Evolutionary conservation across 108 stramenopile genomes (phyloP), one percentile per base, ranked within the genome.

Genomic region (Skeletonema tropicum): DNA sequence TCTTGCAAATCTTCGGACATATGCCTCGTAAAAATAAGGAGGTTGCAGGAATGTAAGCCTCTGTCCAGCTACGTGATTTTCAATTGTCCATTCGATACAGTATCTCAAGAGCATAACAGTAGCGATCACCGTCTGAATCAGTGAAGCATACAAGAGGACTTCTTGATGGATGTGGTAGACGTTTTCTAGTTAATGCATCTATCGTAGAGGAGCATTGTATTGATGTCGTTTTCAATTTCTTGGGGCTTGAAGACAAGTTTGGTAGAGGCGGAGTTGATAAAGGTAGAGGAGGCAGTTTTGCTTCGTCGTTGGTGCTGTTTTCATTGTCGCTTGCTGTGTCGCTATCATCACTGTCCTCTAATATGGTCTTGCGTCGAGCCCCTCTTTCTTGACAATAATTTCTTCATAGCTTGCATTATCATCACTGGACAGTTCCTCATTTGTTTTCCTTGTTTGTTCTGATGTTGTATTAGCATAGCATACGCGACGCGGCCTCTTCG

Each of bases 1-100:
- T 94, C 93, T 23, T 87, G 12, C 58, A 94, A 58, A 42, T 92
- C 89, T 57, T 88, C 91, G 30, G 85, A 87, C 87, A 92, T 90
- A 49, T 77, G 79, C 0, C 0, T 88, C 74, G 12, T 90, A 85
- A 72, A 94, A 94, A 70, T 92, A 86, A 33, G 93, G 93, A 5
- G 93, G 93, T 66, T 94, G 91, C 26, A 90, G 66, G 60, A 91
- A 94, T 9, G 77, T 81, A 8, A 66, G 32, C 15, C 57, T 25
- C 57, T 84, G 83, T 6, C 59, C 64, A 72, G 17, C 79, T 11
- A 39, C 36, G 14, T 73, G 52, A 30, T 21, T 67, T 10, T 79
- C 75, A 7, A 90, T 66, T 2, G 92, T n/a, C 92, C 41, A 90
- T 87, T 17, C 85, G 74, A 35, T 88, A 86, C 57, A 94, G 57